phyloP scores from a whole-genome alignment of 2,329 filamentous ascomycete genomes.

The Fusarium secorum region DNA sequence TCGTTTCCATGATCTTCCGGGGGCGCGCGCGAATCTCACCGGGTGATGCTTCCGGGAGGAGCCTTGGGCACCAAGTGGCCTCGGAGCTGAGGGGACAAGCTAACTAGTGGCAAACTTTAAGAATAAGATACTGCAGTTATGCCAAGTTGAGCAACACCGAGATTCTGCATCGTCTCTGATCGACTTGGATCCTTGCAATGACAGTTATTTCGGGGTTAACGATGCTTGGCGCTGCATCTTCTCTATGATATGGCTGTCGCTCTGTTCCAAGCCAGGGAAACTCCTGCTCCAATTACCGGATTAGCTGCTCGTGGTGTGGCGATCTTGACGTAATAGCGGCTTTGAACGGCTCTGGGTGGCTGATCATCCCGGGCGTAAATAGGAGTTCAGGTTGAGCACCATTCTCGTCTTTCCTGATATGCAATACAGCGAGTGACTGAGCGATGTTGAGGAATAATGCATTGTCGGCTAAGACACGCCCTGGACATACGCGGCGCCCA shows the following conservation, averaged over 20 bases:
- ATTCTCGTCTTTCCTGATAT: constrained; percentile 38
- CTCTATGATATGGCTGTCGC: constrained; percentile 14
- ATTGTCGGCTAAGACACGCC: constrained; percentile 42
- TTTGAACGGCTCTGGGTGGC: constrained; percentile 23
- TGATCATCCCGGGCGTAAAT: constrained; percentile 28
- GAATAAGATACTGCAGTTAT: background rate
- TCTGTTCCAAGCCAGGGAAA: constrained; percentile 31
- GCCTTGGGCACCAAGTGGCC: constrained; percentile 4
- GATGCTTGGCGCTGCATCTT: background rate
- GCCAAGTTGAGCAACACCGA: background rate
- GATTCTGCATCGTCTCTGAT: background rate
- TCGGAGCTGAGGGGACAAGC: background rate
- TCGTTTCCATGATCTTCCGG: background rate
- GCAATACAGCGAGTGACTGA: constrained; percentile 56
- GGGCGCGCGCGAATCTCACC: background rate
- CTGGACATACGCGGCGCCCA: constrained; percentile 47
- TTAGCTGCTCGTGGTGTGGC: constrained; percentile 8
- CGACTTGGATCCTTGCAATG: background rate
- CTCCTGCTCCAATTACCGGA: constrained; percentile 22
- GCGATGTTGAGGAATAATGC: constrained; percentile 47
- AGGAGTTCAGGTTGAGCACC: background rate
- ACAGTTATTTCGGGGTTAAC: background rate
- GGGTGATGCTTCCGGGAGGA: background rate
- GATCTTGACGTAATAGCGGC: constrained; percentile 20
- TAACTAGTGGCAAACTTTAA: background rate